Evolutionary conservation across 345 rosid genomes (phyloP), one percentile per base, ranked within the genome.

Genomic region (Citrus maxima): DNA sequence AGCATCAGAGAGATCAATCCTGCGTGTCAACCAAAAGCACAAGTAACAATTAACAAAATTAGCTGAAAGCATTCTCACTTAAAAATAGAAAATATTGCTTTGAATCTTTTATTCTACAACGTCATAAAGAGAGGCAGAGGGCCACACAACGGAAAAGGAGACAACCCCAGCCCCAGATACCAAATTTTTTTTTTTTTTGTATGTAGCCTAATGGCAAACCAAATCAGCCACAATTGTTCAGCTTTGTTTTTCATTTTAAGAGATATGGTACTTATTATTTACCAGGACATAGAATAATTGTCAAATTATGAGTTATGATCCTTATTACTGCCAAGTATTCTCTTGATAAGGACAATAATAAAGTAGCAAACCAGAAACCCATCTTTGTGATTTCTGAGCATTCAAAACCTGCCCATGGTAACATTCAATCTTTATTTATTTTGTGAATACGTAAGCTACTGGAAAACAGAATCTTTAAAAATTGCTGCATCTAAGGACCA

Each of bases 1-100:
- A 75, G 71, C 89, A 86, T 85, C 61, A 73, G 76, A 82, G 72
- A 65, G 73, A 74, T 74, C 78, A 86, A 74, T 74, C 86, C 91
- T 86, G 84, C 78, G 77, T 16, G 18, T 54, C 8, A 75, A 40
- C 19, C 16, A 60, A 5, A 74, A 80, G 37, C 54, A 37, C 3
- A 18, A 28, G 34, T 32, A 72, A 34, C 55, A 46, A 83, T 74
- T 73, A 18, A 74, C 35, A 40, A 37, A 63, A 28, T 25, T 12
- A 28, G 30, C 38, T 18, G 32, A 22, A 63, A 60, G 24, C 8
- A 38, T 22, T 60, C 35, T 18, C 10, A 38, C 35, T 8, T 3
- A 25, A 9, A 62, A 60, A 60, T 59, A 60, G 68, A 9, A 42
- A 40, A 37, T 16, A 37, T 24, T 25, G 37, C 35, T 21, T 60